These are phyloP conservation scores for Saposhnikovia divaricata DNA, from an alignment of 129 eudicot genomes.

Conservation along the genomic window DNA sequence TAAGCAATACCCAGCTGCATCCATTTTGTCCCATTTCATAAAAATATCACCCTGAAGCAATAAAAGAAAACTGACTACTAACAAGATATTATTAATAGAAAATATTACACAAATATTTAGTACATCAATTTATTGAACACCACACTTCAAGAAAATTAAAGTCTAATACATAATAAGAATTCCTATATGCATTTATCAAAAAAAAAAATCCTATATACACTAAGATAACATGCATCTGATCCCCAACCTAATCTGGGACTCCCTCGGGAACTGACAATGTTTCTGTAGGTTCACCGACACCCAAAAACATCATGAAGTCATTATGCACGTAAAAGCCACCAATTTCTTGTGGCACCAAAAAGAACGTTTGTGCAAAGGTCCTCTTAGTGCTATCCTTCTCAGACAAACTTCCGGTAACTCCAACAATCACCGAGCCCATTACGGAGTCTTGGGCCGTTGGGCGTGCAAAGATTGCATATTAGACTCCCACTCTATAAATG, in stretches of 20 bases:
- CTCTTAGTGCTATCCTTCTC: not conserved
- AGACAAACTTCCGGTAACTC: not conserved
- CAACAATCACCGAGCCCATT: conserved; percentile 6
- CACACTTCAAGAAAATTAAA: no score
- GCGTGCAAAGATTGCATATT: not conserved
- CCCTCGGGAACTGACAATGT: not conserved
- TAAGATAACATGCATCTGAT: no score
- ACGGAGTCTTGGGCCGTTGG: conserved; percentile 1
- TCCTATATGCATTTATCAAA: no score
- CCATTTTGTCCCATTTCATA: no score
- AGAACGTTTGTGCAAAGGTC: conserved; percentile 2
- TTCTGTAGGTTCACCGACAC: not conserved
- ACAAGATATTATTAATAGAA: no score
- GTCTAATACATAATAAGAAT: no score
- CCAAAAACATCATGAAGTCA: conserved; percentile 1
- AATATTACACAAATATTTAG: no score
- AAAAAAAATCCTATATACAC: no score
- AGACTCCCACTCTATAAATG: not conserved
- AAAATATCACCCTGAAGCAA: no score
- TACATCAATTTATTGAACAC: no score
- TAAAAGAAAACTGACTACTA: no score
- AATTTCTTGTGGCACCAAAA: conserved; percentile 11
- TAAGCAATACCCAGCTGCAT: no score
- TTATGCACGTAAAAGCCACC: conserved; percentile 9
- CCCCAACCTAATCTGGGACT: not conserved